Evolutionary conservation across 2,329 filamentous ascomycete species (phyloP).

Genomic region (Xylaria sp.): DNA sequence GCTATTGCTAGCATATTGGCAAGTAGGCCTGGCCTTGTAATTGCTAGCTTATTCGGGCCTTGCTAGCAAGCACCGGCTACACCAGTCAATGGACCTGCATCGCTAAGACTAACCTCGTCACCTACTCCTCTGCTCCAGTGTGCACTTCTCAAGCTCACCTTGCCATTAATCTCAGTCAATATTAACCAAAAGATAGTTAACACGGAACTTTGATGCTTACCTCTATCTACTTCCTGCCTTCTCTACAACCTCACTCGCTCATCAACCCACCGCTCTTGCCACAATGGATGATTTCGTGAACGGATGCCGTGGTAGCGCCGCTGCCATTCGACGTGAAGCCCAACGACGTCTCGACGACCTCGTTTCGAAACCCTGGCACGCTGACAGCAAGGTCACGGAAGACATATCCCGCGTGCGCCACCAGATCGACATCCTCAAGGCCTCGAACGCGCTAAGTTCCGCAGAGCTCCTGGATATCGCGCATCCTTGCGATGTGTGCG

Average conservation of each 20-base stretch:
- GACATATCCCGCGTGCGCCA: background rate
- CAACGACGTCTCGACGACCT: background rate
- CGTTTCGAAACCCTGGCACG: background rate
- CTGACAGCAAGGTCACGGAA: background rate
- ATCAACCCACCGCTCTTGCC: background rate
- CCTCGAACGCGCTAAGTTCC: background rate
- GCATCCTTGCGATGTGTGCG: constrained; percentile 3
- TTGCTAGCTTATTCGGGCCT: too few species aligned
- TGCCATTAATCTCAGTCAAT: background rate
- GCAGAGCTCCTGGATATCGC: background rate
- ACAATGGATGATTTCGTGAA: background rate
- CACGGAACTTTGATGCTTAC: background rate
- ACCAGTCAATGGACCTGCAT: background rate
- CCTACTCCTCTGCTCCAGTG: background rate
- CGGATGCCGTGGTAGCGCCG: background rate
- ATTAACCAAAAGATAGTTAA: background rate
- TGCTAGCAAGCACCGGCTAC: background rate
- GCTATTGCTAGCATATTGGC: background rate
- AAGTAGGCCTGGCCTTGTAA: background rate
- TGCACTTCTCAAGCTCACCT: background rate
- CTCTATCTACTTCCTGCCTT: background rate
- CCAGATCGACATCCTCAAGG: background rate
- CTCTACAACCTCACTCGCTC: background rate
- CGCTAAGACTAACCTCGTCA: background rate
- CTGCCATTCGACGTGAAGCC: background rate